Conservation (phyloP, 2,329 filamentous ascomycete genomes). For the Penicillium carneum region DNA sequence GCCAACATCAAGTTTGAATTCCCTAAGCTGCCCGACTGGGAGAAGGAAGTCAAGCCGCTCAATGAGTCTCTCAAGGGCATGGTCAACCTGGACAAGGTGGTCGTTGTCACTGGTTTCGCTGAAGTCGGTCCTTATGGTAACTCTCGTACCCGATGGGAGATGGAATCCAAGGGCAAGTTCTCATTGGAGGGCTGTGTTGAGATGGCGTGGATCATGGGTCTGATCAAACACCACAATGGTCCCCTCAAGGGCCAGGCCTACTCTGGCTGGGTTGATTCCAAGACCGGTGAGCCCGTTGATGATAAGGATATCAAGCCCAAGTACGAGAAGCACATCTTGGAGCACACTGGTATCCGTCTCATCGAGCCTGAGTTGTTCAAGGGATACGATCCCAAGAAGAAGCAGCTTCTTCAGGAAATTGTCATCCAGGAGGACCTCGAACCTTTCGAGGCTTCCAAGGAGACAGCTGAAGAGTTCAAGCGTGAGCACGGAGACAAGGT, state of each 20-base stretch:
- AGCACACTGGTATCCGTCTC: constrained; percentile 94
- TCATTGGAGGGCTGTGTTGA: constrained; percentile 97
- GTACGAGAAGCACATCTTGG: constrained; percentile 95
- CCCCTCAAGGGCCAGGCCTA: constrained; percentile 95
- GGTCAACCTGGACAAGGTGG: constrained; percentile 97
- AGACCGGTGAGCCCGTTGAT: constrained; percentile 92
- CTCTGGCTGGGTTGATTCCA: constrained; percentile 93
- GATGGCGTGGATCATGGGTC: constrained; percentile 99
- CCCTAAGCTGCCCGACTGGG: constrained; percentile 88
- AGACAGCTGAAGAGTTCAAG: constrained; percentile 96
- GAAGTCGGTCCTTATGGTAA: constrained; percentile 91
- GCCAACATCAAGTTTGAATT: constrained; percentile 99
- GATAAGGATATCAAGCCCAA: constrained; percentile 98
- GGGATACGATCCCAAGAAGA: constrained; percentile 97
- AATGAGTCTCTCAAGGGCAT: constrained; percentile 91
- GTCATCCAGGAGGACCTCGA: constrained; percentile 97
- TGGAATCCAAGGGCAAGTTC: constrained; percentile 96
- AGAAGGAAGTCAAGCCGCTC: constrained; percentile 85
- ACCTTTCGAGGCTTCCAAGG: constrained; percentile 95
- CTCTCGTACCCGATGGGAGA: constrained; percentile 97
- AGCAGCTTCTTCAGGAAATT: constrained; percentile 96
- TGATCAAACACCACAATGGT: constrained; percentile 98
- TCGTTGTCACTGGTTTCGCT: constrained; percentile 94
- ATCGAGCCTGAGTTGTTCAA: constrained; percentile 97
- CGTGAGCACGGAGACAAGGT: constrained; percentile 97